These are phyloP conservation scores for Cladosporium sphaerospermum DNA, from an alignment of 2,329 filamentous ascomycete species.

Conservation along the genomic window DNA sequence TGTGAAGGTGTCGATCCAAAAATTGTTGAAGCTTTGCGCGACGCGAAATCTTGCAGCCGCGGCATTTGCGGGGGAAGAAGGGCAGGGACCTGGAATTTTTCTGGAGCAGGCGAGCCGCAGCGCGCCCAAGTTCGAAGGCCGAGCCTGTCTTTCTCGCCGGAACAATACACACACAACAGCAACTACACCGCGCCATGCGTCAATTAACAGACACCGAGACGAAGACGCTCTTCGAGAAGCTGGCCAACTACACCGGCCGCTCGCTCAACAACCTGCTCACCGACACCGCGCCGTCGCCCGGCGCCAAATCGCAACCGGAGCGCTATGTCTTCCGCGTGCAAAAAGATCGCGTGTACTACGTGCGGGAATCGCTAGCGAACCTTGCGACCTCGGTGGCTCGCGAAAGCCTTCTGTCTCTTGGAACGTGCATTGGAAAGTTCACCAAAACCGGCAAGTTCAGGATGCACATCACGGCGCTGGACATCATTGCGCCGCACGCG, in stretches of 20 bases:
- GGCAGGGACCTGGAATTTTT: not conserved
- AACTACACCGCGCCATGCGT: constrained; percentile 51
- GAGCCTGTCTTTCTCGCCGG: not conserved
- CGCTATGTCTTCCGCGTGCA: constrained; percentile 82
- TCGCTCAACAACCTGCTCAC: constrained; percentile 71
- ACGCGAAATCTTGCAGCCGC: not conserved
- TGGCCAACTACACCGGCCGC: constrained; percentile 86
- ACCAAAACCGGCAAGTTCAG: constrained; percentile 96
- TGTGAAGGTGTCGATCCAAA: not conserved
- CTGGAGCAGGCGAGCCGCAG: not conserved
- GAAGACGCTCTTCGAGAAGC: constrained; percentile 79
- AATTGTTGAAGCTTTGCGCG: not conserved
- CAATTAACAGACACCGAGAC: constrained; percentile 74
- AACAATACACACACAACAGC: constrained; percentile 25
- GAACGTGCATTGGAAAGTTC: constrained; percentile 88
- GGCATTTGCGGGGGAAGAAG: not conserved
- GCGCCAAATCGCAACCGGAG: constrained; percentile 52
- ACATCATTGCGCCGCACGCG: constrained; percentile 82
- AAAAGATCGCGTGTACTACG: constrained; percentile 82
- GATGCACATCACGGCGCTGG: constrained; percentile 85
- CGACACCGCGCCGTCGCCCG: constrained; percentile 39
- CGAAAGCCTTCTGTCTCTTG: constrained; percentile 77
- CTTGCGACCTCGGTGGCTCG: constrained; percentile 79
- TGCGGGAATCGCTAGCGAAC: constrained; percentile 83
- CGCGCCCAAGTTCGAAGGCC: constrained; percentile 2